These are phyloP conservation scores for Rhizophora apiculata DNA, from an alignment of 345 rosid genomes.

Conservation along the genomic window DNA sequence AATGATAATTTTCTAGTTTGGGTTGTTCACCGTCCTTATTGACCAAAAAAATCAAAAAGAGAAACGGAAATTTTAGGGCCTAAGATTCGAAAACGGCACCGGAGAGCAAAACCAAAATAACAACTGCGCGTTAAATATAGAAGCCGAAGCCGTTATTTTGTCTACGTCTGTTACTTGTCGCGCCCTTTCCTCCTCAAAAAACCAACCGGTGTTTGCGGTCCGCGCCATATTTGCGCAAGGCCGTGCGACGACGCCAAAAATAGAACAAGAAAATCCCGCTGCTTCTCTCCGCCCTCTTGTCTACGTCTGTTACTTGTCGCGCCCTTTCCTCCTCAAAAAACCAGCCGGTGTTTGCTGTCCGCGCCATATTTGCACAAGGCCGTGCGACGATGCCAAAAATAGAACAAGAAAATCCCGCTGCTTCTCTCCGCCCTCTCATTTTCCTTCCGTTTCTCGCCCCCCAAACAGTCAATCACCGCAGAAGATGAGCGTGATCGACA, in stretches of 20 bases:
- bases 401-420: neutral
- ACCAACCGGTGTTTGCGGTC: conserved; percentile 24
- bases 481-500: conserved; percentile 61
- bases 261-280: neutral
- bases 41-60: no score
- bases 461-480: no score
- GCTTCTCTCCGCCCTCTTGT: neutral
- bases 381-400: neutral
- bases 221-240: conserved; percentile 23
- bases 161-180: neutral
- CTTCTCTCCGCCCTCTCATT: neutral
- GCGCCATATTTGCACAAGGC: conserved; percentile 23
- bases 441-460: neutral
- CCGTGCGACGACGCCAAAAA: neutral
- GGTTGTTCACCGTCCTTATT: no score
- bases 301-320: no score
- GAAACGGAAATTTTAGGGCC: no score
- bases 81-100: no score
- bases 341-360: conserved; percentile 23
- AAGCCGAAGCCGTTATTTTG: neutral
- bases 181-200: neutral
- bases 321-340: neutral
- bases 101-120: no score
- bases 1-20: no score
- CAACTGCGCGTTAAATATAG: no score